These are phyloP conservation scores for Hymenotorrendiella dingleyae DNA, from an alignment of 2,329 filamentous ascomycete genomes.

Conservation along the genomic window DNA sequence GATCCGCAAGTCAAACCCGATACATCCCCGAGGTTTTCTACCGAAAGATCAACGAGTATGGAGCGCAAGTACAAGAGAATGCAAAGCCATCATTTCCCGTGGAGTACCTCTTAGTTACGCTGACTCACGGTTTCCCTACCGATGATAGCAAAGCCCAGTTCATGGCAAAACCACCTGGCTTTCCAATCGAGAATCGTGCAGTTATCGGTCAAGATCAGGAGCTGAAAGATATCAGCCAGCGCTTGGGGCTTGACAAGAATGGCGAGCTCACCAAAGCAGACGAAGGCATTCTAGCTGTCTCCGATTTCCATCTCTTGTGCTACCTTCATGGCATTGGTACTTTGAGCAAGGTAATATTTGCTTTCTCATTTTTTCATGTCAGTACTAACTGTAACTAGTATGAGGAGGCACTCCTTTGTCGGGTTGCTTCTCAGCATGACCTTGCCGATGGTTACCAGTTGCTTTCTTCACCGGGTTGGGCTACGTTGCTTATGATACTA, in stretches of 20 bases:
- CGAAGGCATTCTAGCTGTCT: constrained; percentile 62
- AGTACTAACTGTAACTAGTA: constrained; percentile 51
- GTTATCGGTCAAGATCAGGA: constrained; percentile 83
- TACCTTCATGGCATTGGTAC: constrained; percentile 78
- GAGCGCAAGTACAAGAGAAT: constrained; percentile 92
- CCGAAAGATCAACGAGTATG: constrained; percentile 91
- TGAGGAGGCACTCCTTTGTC: constrained; percentile 80
- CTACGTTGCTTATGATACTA: constrained; percentile 86
- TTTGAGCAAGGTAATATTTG: constrained; percentile 68
- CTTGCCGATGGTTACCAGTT: constrained; percentile 76
- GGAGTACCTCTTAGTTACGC: constrained; percentile 90
- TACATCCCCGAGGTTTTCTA: constrained; percentile 99
- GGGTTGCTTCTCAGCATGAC: constrained; percentile 76
- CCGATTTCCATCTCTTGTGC: constrained; percentile 91
- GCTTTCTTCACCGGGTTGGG: constrained; percentile 84
- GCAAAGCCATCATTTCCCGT: constrained; percentile 95
- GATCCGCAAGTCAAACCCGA: constrained; percentile 59
- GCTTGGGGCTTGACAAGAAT: constrained; percentile 54
- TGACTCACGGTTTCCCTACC: constrained; percentile 93
- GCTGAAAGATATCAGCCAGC: constrained; percentile 57
- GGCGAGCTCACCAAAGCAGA: constrained; percentile 52
- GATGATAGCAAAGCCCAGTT: constrained; percentile 71
- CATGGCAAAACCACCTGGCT: constrained; percentile 54
- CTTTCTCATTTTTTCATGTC: constrained; percentile 8
- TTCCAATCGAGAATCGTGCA: constrained; percentile 89